These are phyloP conservation scores for Fereydounia khargensis DNA, from an alignment of 1,284 basidiomycete species.

Conservation along the genomic window DNA sequence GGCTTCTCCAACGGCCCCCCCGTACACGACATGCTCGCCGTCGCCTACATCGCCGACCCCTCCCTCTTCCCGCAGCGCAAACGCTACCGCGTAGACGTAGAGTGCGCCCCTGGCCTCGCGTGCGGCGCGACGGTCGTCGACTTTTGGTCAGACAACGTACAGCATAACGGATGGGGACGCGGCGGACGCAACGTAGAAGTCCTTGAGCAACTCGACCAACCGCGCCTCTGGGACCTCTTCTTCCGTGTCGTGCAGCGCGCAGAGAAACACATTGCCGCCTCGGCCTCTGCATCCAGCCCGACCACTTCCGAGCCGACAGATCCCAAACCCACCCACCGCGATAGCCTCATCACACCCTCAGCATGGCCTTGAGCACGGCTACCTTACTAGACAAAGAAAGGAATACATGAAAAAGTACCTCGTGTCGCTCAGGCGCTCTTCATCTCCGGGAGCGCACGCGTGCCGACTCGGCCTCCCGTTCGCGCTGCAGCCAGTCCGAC, in stretches of 20 bases:
- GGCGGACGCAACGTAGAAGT: constrained; percentile 45
- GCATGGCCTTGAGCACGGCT: too few species aligned
- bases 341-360: too few species aligned
- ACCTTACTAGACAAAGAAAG: too few species aligned
- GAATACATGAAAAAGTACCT: too few species aligned
- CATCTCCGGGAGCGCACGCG: too few species aligned
- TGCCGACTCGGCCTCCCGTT: too few species aligned
- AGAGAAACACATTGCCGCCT: constrained; percentile 18
- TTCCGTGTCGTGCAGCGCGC: constrained; percentile 38
- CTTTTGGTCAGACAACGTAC: constrained; percentile 32
- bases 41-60: constrained; percentile 46
- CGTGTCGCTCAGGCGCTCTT: too few species aligned
- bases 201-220: constrained; percentile 39
- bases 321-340: too few species aligned
- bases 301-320: too few species aligned
- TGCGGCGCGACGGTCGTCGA: constrained; percentile 48
- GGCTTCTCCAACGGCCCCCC: constrained; percentile 44
- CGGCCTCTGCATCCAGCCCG: background rate
- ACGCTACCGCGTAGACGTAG: constrained; percentile 41
- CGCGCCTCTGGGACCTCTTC: constrained; percentile 40
- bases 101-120: constrained; percentile 28
- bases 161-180: constrained; percentile 35
- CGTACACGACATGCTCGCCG: constrained; percentile 47
- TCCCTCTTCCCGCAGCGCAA: constrained; percentile 37
- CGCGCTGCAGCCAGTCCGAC: too few species aligned